phyloP scores from a whole-genome alignment of 73 alveolate genomes.

The Tetrahymena borealis region DNA sequence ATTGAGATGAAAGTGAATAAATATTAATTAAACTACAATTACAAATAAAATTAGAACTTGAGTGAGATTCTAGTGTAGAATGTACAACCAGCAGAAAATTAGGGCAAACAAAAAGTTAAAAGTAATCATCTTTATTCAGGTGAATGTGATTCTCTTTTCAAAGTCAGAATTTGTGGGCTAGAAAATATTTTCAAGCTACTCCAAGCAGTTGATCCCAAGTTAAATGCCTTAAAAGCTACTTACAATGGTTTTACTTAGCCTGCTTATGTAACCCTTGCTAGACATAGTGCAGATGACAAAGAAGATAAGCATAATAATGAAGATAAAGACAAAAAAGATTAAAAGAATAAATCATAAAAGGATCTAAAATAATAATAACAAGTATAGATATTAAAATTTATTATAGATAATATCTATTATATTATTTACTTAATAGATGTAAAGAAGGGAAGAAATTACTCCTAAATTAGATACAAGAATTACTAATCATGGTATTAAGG shows the following conservation, averaged over 20 bases:
- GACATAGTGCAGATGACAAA: constrained; percentile 11
- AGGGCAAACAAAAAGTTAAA: not conserved
- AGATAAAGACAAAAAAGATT: constrained; percentile 26
- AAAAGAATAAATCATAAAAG: not conserved
- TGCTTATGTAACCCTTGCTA: constrained; percentile 30
- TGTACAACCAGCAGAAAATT: constrained; percentile 7
- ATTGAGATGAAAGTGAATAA: not conserved
- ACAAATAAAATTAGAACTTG: not conserved
- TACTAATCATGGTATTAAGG: constrained; percentile 13
- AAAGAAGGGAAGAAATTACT: not conserved
- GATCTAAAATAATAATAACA: not conserved
- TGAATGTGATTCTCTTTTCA: constrained; percentile 48
- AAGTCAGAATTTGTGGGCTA: constrained; percentile 23
- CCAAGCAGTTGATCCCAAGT: constrained; percentile 27
- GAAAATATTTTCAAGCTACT: constrained; percentile 25
- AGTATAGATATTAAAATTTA: no score
- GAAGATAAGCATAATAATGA: constrained; percentile 31
- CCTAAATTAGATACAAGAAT: constrained; percentile 13
- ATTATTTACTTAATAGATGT: not conserved
- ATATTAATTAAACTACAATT: not conserved
- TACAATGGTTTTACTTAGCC: constrained; percentile 44
- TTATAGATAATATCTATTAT: no score
- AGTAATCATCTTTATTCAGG: constrained; percentile 31
- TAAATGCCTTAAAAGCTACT: constrained; percentile 36
- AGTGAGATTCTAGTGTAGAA: constrained; percentile 6